These are phyloP conservation scores for Triticum aestivum DNA, from an alignment of 176 grass and related monocot genomes.

Conservation along the genomic window DNA sequence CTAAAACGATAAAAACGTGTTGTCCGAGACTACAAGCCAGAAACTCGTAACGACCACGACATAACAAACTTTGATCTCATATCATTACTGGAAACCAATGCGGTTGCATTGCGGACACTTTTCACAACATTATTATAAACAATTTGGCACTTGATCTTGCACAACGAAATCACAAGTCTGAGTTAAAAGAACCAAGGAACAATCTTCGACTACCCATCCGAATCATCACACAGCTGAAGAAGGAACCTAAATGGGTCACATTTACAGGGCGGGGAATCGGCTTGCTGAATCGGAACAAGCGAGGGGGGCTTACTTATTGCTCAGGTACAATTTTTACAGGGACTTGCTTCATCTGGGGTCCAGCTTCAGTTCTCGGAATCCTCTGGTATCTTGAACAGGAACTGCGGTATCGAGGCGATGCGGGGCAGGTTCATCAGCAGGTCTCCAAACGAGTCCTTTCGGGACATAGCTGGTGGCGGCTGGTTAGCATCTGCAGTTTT, in stretches of 20 bases:
- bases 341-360: conserved; percentile 12
- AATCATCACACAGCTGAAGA: conserved; percentile 19
- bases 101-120: neutral
- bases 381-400: conserved; percentile 82
- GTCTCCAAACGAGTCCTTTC: conserved; percentile 84
- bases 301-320: conserved; percentile 34
- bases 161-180: neutral
- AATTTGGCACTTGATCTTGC: conserved; percentile 26
- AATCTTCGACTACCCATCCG: conserved; percentile 11
- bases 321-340: conserved; percentile 52
- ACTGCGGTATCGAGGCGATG: conserved; percentile 71
- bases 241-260: conserved; percentile 40
- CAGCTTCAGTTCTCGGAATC: conserved; percentile 62
- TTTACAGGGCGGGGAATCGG: conserved; percentile 34
- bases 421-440: conserved; percentile 78
- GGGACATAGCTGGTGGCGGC: conserved; percentile 44
- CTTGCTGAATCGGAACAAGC: neutral
- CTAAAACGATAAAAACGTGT: no score
- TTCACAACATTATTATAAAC: neutral
- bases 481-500: conserved; percentile 24
- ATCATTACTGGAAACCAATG: neutral
- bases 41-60: neutral
- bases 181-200: conserved; percentile 43
- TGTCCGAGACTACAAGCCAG: neutral
- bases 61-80: neutral